phyloP scores from a whole-genome alignment of 257 asterid genomes.

The Echium plantagineum region DNA sequence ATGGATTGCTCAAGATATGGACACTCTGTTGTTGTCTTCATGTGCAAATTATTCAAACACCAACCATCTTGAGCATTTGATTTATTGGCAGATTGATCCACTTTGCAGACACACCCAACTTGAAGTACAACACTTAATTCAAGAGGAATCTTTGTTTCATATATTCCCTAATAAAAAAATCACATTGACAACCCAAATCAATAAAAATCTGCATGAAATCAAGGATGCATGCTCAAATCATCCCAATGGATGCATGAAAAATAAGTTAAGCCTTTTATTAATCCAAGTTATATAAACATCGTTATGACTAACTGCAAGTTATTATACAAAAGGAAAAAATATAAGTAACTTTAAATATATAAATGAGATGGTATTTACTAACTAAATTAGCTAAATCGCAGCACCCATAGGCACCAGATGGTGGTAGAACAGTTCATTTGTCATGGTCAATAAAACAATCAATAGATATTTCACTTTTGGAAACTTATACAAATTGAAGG shows the following conservation, averaged over 20 bases:
- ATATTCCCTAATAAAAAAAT: constrained; percentile 65
- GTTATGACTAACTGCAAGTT: background rate
- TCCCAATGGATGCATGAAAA: too few species aligned
- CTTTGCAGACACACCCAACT: constrained; percentile 96
- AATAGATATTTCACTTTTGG: too few species aligned
- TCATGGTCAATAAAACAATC: too few species aligned
- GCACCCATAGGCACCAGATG: too few species aligned
- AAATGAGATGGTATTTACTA: too few species aligned
- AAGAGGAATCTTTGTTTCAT: constrained; percentile 75
- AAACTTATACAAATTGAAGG: too few species aligned
- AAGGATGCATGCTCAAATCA: background rate
- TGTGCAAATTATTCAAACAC: constrained; percentile 79
- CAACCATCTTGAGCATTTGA: constrained; percentile 68
- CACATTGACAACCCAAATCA: background rate
- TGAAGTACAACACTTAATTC: constrained; percentile 74
- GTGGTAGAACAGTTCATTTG: too few species aligned
- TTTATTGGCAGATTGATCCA: constrained; percentile 66
- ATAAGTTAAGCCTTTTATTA: background rate
- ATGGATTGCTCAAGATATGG: constrained; percentile 74
- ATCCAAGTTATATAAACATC: background rate
- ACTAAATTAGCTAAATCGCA: too few species aligned
- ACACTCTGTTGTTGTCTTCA: constrained; percentile 96
- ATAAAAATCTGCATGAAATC: background rate
- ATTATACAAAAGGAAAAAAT: background rate
- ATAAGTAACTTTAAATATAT: too few species aligned